These are phyloP conservation scores for Aspergillus incahuasiensis DNA, from an alignment of 495 filamentous ascomycete genomes.

Conservation along the genomic window DNA sequence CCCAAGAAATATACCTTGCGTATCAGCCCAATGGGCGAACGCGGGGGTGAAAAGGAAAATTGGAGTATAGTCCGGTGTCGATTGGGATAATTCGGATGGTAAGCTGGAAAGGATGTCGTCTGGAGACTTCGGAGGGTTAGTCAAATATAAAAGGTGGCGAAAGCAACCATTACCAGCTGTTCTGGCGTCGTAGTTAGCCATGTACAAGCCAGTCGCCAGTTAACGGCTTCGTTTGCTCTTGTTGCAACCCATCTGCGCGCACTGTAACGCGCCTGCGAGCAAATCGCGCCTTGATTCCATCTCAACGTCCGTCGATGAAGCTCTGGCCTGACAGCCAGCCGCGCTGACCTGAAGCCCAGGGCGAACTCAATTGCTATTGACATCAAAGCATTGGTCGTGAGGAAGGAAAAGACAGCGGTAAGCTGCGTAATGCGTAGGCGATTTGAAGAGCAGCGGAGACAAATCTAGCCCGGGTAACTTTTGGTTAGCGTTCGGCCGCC, in stretches of 20 bases:
- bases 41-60: constrained; percentile 36
- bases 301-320: constrained; percentile 11
- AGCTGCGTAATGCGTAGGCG: too few species aligned
- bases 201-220: constrained; percentile 28
- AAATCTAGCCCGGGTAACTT: neutral
- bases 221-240: constrained; percentile 8
- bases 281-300: neutral
- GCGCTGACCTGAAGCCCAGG: constrained; percentile 17
- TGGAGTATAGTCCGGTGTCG: constrained; percentile 18
- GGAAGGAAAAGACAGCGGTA: neutral
- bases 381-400: constrained; percentile 18
- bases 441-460: too few species aligned
- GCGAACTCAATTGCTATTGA: constrained; percentile 14
- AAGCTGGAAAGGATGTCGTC: constrained; percentile 32
- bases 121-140: constrained; percentile 23
- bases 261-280: neutral
- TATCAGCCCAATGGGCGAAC: constrained; percentile 40
- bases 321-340: constrained; percentile 8
- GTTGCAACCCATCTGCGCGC: constrained; percentile 21
- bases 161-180: constrained; percentile 24
- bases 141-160: neutral
- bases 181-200: constrained; percentile 39
- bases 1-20: constrained; percentile 27
- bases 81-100: constrained; percentile 12
- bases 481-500: neutral